phyloP scores from a whole-genome alignment of 2,329 filamentous ascomycete genomes.

The Pseudocercospora cruenta region DNA sequence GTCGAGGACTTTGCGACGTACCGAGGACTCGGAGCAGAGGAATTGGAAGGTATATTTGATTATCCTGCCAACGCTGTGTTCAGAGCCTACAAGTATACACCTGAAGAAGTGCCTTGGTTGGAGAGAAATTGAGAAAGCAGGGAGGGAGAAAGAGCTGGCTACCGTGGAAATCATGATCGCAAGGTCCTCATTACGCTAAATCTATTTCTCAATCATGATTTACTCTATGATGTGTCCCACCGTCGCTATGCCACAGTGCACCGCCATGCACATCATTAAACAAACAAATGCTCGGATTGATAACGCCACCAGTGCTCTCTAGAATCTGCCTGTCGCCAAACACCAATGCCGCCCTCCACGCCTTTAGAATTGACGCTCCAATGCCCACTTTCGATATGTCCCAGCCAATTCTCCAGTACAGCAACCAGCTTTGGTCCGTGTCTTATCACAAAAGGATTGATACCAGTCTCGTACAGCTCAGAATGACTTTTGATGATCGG shows the following conservation, averaged over 20 bases:
- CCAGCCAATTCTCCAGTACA: conserved; percentile 39
- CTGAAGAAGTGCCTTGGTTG: conserved; percentile 47
- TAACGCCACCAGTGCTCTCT: conserved; percentile 40
- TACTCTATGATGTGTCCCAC: neutral
- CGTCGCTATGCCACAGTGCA: neutral
- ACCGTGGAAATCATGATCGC: neutral
- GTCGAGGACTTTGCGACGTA: conserved; percentile 49
- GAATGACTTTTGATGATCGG: conserved; percentile 36
- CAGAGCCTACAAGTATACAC: conserved; percentile 49
- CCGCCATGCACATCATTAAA: conserved; percentile 11
- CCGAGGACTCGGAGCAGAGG: conserved; percentile 33
- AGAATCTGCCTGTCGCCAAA: conserved; percentile 40
- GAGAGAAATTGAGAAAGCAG: conserved; percentile 16
- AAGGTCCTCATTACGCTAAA: neutral
- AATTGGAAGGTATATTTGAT: conserved; percentile 44
- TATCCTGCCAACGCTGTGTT: conserved; percentile 51
- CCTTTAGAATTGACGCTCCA: conserved; percentile 39
- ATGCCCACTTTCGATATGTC: conserved; percentile 38
- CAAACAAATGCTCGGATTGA: conserved; percentile 34
- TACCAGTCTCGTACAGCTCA: conserved; percentile 39
- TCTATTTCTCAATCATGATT: neutral
- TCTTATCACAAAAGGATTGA: conserved; percentile 40
- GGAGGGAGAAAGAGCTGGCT: neutral
- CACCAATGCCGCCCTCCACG: conserved; percentile 37
- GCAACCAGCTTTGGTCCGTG: conserved; percentile 40